Evolutionary conservation across 805 yeast genomes (phyloP), one percentile per base, ranked within the genome.

Genomic region (Ogataea methylovora): DNA sequence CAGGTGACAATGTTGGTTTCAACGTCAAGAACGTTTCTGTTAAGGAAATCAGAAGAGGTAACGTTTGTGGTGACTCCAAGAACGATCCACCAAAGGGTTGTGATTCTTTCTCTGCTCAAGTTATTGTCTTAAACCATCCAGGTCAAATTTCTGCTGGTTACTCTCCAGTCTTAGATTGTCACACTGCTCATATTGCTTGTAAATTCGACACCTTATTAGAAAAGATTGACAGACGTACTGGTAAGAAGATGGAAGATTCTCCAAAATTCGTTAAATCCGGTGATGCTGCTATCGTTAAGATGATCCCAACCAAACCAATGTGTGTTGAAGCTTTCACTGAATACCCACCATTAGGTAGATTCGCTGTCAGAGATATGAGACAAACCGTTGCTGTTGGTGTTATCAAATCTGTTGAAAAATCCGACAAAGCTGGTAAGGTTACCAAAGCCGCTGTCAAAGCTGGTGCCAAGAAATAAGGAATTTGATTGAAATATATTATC

Each of bases 301-400:
- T 88, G 72, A 79, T 86, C 56, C 83, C 90, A 54, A 65, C 84
- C 57, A 87, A 84, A 76, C 88, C 95, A 58, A 76, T 90, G 73
- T 88, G 96, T 69, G 94, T 88, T 52, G 96, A 90, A 72, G 76
- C 90, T 54, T 90, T 79, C 80, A 71, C 79, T 61, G 92, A 86
- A 63, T 87, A 90, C 80, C 95, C 90, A 66, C 95, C 94, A 72
- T 71, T 90, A 68, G 92, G 95, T 72, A 87, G 97, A 81, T 75
- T 90, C 72, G 90, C 90, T 67, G 96, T 87, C 79, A 88, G 97
- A 84, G 97, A 87, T 75, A 87, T 87, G 97, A 84, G 97, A 84
- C 96, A 87, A 76, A 88, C 97, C 59, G 97, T 88, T 61, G 97
- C 97, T 67, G 97, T 88, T 66, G 97, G 97, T 84, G 95, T 88